Conservation (phyloP, 768 basidiomycete genomes). For the Macrolepiota albuminosa region DNA sequence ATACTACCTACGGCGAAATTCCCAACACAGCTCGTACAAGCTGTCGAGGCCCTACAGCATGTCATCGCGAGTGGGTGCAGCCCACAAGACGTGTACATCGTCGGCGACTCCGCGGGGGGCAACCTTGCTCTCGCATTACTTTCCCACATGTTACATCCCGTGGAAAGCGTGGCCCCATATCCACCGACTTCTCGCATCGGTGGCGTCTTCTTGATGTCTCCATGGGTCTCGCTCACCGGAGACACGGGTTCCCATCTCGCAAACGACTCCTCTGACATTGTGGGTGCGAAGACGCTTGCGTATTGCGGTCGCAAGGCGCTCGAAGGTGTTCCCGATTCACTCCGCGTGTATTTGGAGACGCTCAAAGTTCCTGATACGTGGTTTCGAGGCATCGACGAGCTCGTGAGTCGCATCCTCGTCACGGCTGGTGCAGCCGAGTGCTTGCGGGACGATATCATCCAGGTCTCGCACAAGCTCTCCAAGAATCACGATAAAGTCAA, state of each 20-base stretch:
- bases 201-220: conserved; percentile 28
- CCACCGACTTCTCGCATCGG: conserved; percentile 15
- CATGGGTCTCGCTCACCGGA: conserved; percentile 20
- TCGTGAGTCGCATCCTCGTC: conserved; percentile 28
- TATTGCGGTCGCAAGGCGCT: conserved; percentile 11
- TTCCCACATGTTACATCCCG: conserved; percentile 26
- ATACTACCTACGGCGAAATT: conserved; percentile 23
- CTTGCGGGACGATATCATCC: conserved; percentile 26
- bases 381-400: conserved; percentile 26
- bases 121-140: conserved; percentile 24
- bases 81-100: conserved; percentile 21
- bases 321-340: conserved; percentile 12
- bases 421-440: conserved; percentile 28
- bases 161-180: conserved; percentile 12
- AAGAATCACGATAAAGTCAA: conserved; percentile 3
- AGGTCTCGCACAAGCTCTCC: conserved; percentile 15
- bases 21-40: conserved; percentile 24
- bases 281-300: conserved; percentile 5
- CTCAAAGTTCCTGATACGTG: conserved; percentile 24
- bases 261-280: conserved; percentile 15
- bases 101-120: conserved; percentile 29
- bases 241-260: conserved; percentile 8
- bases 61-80: conserved; percentile 20
- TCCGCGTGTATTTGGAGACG: conserved; percentile 24
- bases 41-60: conserved; percentile 21